Base-by-base conservation (phyloP, 2,329 filamentous ascomycete species). In the Shiraia sp. region DNA sequence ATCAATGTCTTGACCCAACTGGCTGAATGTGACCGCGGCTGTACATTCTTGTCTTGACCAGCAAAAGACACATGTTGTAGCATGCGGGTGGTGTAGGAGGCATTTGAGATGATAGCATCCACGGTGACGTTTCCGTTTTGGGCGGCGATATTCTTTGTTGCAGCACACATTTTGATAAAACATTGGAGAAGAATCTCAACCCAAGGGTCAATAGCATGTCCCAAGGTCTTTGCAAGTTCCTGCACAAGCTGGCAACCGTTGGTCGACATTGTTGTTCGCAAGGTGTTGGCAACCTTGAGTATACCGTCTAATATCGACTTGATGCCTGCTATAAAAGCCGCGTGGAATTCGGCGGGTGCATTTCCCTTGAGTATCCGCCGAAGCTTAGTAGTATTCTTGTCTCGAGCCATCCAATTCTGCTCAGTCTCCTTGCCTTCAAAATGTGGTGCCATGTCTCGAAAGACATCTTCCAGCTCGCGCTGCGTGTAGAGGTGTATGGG, bases 351-450 rank as follows among this genome's bases (percentile, higher is more conserved):
- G 17, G 80, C 79, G 0, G 87, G 82, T 4, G 86, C 87, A 65
- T 97, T 97, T 41, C 92, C 92, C 47, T 86, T 88, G 36, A 89
- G 82, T 17, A 96, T 78, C 50, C 83, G 81, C 37, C 92, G 83
- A 34, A 97, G 72, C 53, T 87, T 91, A 6, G 79, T 79, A 26
- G 90, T 79, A 61, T 82, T 86, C 72, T 92, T 87, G 68, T 97
- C 92, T 66, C 92, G 81, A 55, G 86, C 85, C 57, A 88, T 68
- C 92, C 92, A 97, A 63, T 97, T 97, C 45, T 88, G 83, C 64
- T 97, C 92, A 0, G 87, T 83, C 72, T 97, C 92, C 64, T 79
- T 89, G 37, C 91, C 91, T 54, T 96, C 90, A 49, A 96, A 96
- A 65, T 80, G 79, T 38, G 78, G 78, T 23, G 85, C 76, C 88